These are phyloP conservation scores for Biancaea sappan DNA, from an alignment of 306 rosid species.

Conservation along the genomic window DNA sequence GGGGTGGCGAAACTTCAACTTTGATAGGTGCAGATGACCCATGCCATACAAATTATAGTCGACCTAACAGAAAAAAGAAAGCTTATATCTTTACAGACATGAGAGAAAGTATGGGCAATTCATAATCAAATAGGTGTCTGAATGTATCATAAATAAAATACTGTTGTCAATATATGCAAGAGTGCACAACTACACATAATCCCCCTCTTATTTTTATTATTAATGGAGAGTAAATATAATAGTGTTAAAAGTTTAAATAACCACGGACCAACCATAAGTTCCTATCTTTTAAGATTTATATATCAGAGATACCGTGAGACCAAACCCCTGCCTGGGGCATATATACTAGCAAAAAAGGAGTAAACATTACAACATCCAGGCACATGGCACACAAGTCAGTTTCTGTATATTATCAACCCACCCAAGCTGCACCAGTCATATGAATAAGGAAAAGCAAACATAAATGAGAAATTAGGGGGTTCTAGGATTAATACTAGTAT, in stretches of 20 bases:
- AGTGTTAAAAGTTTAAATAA: not conserved
- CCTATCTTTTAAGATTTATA: not conserved
- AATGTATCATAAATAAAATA: constrained; percentile 17
- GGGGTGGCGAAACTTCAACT: constrained; percentile 81
- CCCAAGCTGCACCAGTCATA: constrained; percentile 20
- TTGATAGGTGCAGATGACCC: constrained; percentile 81
- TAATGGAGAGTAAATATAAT: not conserved
- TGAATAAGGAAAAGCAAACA: constrained; percentile 23
- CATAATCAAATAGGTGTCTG: not conserved
- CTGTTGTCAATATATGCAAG: not conserved
- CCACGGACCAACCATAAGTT: not conserved
- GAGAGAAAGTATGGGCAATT: constrained; percentile 18
- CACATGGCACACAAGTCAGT: constrained; percentile 10
- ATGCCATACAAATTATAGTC: constrained; percentile 82
- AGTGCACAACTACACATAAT: not conserved
- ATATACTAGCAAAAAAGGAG: not conserved
- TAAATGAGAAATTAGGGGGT: too few relatives aligned
- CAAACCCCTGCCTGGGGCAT: not conserved
- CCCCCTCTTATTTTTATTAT: not conserved
- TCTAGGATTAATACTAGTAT: too few relatives aligned
- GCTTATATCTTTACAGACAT: constrained; percentile 10
- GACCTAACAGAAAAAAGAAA: constrained; percentile 40
- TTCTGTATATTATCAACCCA: constrained; percentile 13
- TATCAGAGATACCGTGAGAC: not conserved
- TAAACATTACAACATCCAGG: not conserved